Evolutionary conservation across 176 grass and related monocot genomes (phyloP), one percentile per base, ranked within the genome.

Genomic region (Avena eriantha): DNA sequence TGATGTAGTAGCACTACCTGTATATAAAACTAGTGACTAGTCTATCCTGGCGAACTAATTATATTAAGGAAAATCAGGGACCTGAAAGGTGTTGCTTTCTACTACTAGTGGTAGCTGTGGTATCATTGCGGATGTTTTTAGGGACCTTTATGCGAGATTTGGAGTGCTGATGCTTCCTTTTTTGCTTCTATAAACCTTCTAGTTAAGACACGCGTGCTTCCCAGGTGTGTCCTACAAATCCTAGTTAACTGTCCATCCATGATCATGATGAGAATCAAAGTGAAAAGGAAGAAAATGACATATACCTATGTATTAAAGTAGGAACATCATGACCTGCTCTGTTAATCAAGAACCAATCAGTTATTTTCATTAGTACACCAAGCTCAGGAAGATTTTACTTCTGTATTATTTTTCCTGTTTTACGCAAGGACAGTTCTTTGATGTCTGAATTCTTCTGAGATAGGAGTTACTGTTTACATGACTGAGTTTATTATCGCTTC

Each of bases 1-100:
- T 91, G 89, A 75, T 84, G 74, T 80, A 61, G 79, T 56, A 75
- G 49, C 80, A 84, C 89, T 84, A 5, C 39, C 49, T 90, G 46
- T 39, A 78, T 48, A 87, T 19, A 31, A 80, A 91, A 80, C 8
- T 10, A 19, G 60, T 34, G 74, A 15, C 5, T 70, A 23, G 12
- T 76, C 76, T 84, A 81, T 84, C 76, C 53, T 85, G 61, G 59
- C 74, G 58, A 53, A 49, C 59, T 76, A 50, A 76, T 87, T 61
- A 87, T 69, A 87, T 69, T 47, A 53, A 45, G 69, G 24, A 19
- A 81, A 85, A 82, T 53, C 60, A 78, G 78, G 63, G 35, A 56
- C 71, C 17, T 56, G 17, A 71, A 61, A 82, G 1, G 1, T 61
- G 49, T 19, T 69, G 14, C 50, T 81, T 83, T 65, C 74, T 84